phyloP scores from a whole-genome alignment of 2,329 filamentous ascomycete species.

The Zasmidium citrigriseum region DNA sequence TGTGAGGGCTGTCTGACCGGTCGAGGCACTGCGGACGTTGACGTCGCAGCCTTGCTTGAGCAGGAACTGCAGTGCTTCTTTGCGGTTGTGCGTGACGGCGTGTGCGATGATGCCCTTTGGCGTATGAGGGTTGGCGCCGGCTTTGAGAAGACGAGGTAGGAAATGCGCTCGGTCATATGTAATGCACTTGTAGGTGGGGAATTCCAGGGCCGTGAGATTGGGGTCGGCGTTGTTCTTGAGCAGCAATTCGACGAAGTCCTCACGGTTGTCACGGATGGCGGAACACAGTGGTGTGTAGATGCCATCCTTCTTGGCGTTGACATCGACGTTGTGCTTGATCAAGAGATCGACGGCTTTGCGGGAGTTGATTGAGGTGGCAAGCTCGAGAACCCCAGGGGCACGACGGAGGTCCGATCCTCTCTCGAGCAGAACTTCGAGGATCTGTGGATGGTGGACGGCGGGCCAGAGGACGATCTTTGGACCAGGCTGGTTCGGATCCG shows the following conservation, averaged over 20 bases:
- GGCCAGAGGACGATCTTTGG: slow-evolving; percentile 63
- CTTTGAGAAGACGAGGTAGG: slow-evolving; percentile 60
- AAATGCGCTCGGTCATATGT: slow-evolving; percentile 65
- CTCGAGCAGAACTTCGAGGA: slow-evolving; percentile 57
- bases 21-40: slow-evolving; percentile 55
- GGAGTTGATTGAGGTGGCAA: slow-evolving; percentile 64
- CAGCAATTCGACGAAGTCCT: slow-evolving; percentile 63
- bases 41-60: slow-evolving; percentile 61
- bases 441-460: slow-evolving; percentile 59
- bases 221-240: slow-evolving; percentile 54
- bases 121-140: slow-evolving; percentile 59
- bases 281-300: slow-evolving; percentile 69
- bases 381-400: slow-evolving; percentile 68
- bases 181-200: slow-evolving; percentile 68
- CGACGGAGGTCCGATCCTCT: slow-evolving; percentile 58
- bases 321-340: slow-evolving; percentile 60
- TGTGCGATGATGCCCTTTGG: slow-evolving; percentile 68
- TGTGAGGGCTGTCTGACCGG: slow-evolving; percentile 64
- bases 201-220: slow-evolving; percentile 61
- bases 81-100: slow-evolving; percentile 63
- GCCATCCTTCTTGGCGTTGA: slow-evolving; percentile 64
- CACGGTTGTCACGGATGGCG: slow-evolving; percentile 65
- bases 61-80: slow-evolving; percentile 61
- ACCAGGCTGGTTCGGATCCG: slow-evolving; percentile 65
- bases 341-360: slow-evolving; percentile 62